These are phyloP conservation scores for Patellaria atrata DNA, from an alignment of 495 filamentous ascomycete genomes.

Conservation along the genomic window DNA sequence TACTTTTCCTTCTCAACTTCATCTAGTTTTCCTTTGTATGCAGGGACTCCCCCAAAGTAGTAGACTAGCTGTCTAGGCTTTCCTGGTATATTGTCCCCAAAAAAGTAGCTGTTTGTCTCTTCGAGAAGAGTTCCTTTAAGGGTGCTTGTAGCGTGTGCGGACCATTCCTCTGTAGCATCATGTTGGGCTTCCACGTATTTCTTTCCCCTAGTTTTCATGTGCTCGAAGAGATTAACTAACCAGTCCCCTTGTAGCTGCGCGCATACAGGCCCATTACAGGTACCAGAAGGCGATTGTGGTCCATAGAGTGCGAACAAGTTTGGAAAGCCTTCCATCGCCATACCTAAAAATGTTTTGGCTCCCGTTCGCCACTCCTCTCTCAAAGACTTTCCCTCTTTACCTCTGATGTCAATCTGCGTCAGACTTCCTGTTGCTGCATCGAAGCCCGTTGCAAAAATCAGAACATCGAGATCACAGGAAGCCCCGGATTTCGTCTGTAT, in stretches of 20 bases:
- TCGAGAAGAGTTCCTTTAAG: conserved; percentile 6
- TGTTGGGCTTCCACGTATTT: conserved; percentile 5
- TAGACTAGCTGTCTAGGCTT: conserved; percentile 13
- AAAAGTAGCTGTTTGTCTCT: conserved; percentile 8
- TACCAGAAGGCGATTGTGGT: conserved; percentile 22
- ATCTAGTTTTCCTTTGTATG: conserved; percentile 7
- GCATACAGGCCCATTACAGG: conserved; percentile 12
- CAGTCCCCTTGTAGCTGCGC: conserved; percentile 11
- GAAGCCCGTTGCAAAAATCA: conserved; percentile 27
- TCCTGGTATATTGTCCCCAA: conserved; percentile 18
- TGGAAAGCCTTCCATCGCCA: conserved; percentile 21
- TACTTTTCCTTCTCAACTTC: conserved; percentile 3
- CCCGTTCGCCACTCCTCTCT: conserved; percentile 21
- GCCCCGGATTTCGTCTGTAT: conserved; percentile 10
- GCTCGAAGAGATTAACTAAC: conserved; percentile 3
- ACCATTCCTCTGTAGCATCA: conserved; percentile 9
- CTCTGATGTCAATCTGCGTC: conserved; percentile 23
- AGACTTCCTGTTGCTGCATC: conserved; percentile 27
- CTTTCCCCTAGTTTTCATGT: conserved; percentile 6
- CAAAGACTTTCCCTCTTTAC: conserved; percentile 15
- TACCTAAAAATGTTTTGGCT: conserved; percentile 20
- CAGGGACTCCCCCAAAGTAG: conserved; percentile 14
- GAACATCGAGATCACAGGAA: conserved; percentile 6
- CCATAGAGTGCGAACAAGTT: conserved; percentile 30
- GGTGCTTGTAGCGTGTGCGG: not conserved